Evolutionary conservation across 352 stramenopile species (phyloP).

Genomic region (Phytophthora multivora): DNA sequence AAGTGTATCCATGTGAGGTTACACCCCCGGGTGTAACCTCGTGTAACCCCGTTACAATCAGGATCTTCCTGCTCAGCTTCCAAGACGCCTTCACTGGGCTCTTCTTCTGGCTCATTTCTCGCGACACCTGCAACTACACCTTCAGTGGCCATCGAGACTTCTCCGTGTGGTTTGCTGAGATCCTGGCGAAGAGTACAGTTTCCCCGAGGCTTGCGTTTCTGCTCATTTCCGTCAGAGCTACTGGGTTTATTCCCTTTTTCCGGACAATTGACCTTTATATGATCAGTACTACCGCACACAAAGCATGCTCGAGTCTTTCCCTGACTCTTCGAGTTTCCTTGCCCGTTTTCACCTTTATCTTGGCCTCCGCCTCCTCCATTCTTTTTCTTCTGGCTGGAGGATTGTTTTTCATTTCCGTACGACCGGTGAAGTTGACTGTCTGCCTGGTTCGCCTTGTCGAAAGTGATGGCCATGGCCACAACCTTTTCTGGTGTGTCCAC

Average conservation of each 20-base stretch:
- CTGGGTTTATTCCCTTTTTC: slow-evolving; percentile 2
- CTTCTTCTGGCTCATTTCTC: too few species aligned
- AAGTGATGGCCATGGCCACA: slow-evolving; percentile 2
- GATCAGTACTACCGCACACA: slow-evolving; percentile 3
- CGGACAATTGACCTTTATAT: neutral
- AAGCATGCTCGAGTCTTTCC: slow-evolving; percentile 8
- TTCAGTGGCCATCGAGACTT: too few species aligned
- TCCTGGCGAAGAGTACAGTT: slow-evolving; percentile 10
- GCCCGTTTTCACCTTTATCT: neutral
- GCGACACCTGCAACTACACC: too few species aligned
- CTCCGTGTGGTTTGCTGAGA: neutral
- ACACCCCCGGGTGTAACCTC: too few species aligned
- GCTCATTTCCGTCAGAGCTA: neutral
- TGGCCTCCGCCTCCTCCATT: neutral
- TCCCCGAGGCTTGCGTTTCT: neutral
- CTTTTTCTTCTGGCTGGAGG: neutral
- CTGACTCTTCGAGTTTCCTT: neutral
- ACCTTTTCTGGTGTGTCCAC: slow-evolving; percentile 11
- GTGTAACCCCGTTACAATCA: too few species aligned
- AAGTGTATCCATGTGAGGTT: too few species aligned
- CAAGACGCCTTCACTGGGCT: too few species aligned
- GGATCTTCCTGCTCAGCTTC: too few species aligned
- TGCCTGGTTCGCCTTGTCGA: slow-evolving; percentile 16
- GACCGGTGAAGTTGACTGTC: neutral
- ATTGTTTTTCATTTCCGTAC: slow-evolving; percentile 4